A percentile compares a stretch with the other conserved stretches of the same genome.
Evolutionary conservation across 257 asterid species (phyloP).

Genomic region (Lavandula angustifolia): DNA sequence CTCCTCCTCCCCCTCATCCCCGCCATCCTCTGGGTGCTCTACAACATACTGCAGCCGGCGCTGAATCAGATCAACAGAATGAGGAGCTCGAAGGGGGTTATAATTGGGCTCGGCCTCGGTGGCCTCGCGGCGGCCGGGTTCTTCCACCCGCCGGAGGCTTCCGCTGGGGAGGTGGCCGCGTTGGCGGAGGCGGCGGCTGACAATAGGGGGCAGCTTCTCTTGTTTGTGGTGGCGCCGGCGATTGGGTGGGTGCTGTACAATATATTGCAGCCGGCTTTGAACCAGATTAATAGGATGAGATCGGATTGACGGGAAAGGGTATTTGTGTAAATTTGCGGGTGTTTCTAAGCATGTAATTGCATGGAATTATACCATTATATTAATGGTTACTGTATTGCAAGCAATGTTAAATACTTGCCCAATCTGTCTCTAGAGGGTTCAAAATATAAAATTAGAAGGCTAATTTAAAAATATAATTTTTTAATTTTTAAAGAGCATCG

Average conservation of each 20-base stretch:
- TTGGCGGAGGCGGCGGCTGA: constrained; percentile 63
- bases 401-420: too few species aligned
- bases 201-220: constrained; percentile 77
- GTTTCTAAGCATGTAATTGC: too few species aligned
- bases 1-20: constrained; percentile 77
- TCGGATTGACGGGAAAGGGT: constrained; percentile 40
- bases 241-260: constrained; percentile 78
- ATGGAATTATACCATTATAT: too few species aligned
- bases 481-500: too few species aligned
- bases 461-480: too few species aligned
- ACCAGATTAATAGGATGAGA: constrained; percentile 86
- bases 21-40: constrained; percentile 84
- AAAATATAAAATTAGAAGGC: too few species aligned
- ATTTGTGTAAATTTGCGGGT: too few species aligned
- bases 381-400: too few species aligned
- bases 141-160: constrained; percentile 48
- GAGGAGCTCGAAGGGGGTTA: constrained; percentile 65
- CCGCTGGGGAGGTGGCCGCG: constrained; percentile 53
- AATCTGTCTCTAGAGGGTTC: too few species aligned
- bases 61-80: constrained; percentile 78
- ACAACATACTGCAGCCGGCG: constrained; percentile 86
- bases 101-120: constrained; percentile 66
- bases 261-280: constrained; percentile 90
- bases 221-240: constrained; percentile 90
- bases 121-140: too few species aligned